Evolutionary conservation across 495 filamentous ascomycete species (phyloP), one percentile per base, ranked within the genome.

Genomic region (Daldinia vernicosa): DNA sequence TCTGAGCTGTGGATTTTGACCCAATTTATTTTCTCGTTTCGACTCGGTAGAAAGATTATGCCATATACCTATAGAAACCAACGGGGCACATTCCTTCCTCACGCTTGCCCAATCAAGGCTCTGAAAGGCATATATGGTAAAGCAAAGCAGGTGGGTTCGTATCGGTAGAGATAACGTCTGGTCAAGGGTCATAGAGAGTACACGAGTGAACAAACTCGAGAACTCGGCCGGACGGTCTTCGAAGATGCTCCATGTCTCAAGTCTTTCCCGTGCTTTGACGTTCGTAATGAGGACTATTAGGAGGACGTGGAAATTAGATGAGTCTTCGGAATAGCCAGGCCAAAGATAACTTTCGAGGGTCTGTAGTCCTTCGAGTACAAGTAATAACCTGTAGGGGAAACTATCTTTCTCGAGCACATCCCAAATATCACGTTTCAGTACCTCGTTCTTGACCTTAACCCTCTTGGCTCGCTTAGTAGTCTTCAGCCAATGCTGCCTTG

Each of bases 11-110:
- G 87, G 77, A 35, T 88, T 86, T 67, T 91, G 89, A 35, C 91
- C 87, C 54, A 98, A 84, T 39, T 88, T 85, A 47, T 79, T 81
- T 58, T 93, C 89, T 65, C 92, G 85, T 43, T 88, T 87, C 30
- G 85, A 81, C 47, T 89, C 86, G 66, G 86, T 92, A 22, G 91
- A 91, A 30, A 99, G 80, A 72, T 97, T 95, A 72, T 97, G 92
- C 95, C 95, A 98, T 72, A 96, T 92, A 1, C 92, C 91, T 71
- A 99, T 97, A 0, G 93, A 94, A 45, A 99, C 95, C 40, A 99
- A 83, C 11, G 95, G 92, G 45, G 94, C 96, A 80, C 95, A 98
- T 82, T 99, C 95, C 76, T 97, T 98, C 53, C 95, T 87, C 30
- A 98, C 91, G 55, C 97, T 85, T 22, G 85, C 86, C 79, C 90